Base-by-base conservation (phyloP, 2,329 filamentous ascomycete species). In the Penicillium frequentans region DNA sequence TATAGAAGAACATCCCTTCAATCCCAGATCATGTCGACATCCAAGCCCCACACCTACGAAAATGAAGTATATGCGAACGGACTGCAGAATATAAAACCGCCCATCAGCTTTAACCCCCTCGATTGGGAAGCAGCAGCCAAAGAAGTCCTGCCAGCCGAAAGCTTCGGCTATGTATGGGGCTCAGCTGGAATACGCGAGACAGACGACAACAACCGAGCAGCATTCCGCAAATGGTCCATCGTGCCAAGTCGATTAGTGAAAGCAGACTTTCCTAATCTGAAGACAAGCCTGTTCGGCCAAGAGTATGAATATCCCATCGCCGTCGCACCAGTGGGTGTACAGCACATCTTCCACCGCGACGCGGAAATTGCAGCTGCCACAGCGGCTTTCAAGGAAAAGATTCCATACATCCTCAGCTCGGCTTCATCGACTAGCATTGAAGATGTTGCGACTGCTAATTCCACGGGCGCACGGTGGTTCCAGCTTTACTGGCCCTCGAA, bases 401-500 rank as follows among this genome's bases (percentile, higher is more conserved):
- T 91, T 0, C 86, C 89, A 0, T 90, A 86, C 70, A 86, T 87
- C 46, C 73, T 90, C 37, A 86, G 82, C 54, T 90, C 87, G 1
- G 87, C 88, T 1, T 81, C 86, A 0, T 80, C 82, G 0, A 78
- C 81, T 8, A 82, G 81, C 1, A 86, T 91, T 33, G 46, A 48
- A 21, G n/a, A 31, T 48, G 27, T 90, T 0, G 86, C 85, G 0
- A 66, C 73, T 7, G 84, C 83, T 0, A 84, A 81, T 52, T 82
- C 81, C 0, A 72, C 79, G 2, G 82, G 83, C 0, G 74, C 79
- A 16, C 77, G 86, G 3, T 92, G 87, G 87, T 91, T 82, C 69
- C 89, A 92, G 69, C 81, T 91, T 0, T 91, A 91, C 74, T 90
- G 88, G 86, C 88, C 88, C 0, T 73, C 45, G 1, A 65, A 66